These are phyloP conservation scores for Pichia pseudocactophila DNA, from an alignment of 805 yeast genomes.

Conservation along the genomic window DNA sequence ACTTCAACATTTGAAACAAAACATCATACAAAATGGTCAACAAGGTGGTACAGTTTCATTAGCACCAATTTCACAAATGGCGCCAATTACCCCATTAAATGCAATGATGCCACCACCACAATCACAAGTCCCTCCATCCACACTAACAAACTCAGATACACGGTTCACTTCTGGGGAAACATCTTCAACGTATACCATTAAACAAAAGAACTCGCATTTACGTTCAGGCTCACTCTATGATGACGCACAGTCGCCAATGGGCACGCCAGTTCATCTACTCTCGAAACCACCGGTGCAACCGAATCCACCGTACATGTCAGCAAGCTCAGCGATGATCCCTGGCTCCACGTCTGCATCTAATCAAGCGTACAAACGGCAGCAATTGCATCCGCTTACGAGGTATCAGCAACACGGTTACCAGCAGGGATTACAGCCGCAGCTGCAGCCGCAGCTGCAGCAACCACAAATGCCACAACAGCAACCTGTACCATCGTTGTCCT, in stretches of 20 bases:
- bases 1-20: conserved; percentile 1
- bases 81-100: too few species aligned
- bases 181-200: neutral
- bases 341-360: neutral
- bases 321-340: neutral
- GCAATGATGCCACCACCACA: too few species aligned
- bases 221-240: neutral
- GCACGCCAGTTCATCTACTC: neutral
- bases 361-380: neutral
- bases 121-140: too few species aligned
- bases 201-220: neutral
- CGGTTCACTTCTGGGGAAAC: neutral
- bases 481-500: too few species aligned
- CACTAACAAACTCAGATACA: neutral
- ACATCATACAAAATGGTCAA: neutral
- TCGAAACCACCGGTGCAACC: neutral
- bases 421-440: neutral
- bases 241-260: neutral
- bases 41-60: neutral
- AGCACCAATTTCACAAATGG: neutral
- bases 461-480: neutral
- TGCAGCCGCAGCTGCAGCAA: neutral
- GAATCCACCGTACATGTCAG: too few species aligned
- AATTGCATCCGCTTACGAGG: neutral
- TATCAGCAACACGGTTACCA: neutral